Evolutionary conservation across 2,329 filamentous ascomycete genomes (phyloP), one percentile per base, ranked within the genome.

Genomic region (Ceratocystis ficicola): DNA sequence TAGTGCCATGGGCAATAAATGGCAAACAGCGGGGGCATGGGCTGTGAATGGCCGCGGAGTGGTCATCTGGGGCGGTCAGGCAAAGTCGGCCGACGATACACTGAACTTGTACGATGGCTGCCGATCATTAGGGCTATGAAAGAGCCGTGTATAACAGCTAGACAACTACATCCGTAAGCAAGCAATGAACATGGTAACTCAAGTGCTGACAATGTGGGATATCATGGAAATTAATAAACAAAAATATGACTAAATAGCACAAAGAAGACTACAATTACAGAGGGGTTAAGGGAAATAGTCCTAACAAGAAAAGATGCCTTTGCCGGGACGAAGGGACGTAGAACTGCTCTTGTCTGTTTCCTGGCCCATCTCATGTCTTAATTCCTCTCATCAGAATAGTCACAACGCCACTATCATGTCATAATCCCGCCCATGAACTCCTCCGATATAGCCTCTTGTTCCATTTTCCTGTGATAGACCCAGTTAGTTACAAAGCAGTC

Each of bases 1-100:
- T 30, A 80, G 76, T 46, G 75, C 77, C 4, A 77, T 81, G 76
- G 79, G 80, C 1, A 83, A 81, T 69, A 82, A 82, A 73, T 83
- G 81, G 80, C 81, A 82, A 72, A 78, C 81, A 70, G 76, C 78
- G 1, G 80, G 80, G 0, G 76, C 79, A 1, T 83, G 81, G 72
- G 78, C 80, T 3, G 73, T 82, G 2, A 78, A 83, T 67, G 77
- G 77, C 0, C 74, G 76, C 15, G 80, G 79, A 7, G 78, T 75
- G 6, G 77, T 83, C 1, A 74, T 81, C 7, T 83, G 77, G 78
- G 79, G 77, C 2, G 76, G 76, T 3, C 81, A 81, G 71, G 78
- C 78, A 2, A 65, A 73, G 55, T 74, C 77, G 66, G 77, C 77
- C 1, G 80, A 82, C 69, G 80, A 82, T 71, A 71, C 80, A 59